Percentiles rank a stretch among this genome's conserved stretches.
Conservation (phyloP, 805 yeast genomes). For the Ogataea degrootiae region DNA sequence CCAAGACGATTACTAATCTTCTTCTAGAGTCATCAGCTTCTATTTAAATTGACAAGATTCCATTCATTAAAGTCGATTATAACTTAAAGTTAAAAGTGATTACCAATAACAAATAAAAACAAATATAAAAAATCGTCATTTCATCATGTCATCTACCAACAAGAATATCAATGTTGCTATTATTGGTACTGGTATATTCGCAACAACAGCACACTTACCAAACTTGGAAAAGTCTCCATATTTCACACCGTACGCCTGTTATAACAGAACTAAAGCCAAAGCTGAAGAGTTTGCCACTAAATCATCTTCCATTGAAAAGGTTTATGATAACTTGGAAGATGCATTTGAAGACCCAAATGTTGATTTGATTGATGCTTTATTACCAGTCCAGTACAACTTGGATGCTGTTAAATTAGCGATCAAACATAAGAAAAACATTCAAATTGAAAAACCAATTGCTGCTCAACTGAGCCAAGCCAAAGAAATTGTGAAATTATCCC, state of each 20-base stretch:
- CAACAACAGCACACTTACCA: constrained; percentile 80
- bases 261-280: constrained; percentile 78
- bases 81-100: too few relatives aligned
- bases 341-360: constrained; percentile 61
- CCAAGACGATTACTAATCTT: too few relatives aligned
- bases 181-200: constrained; percentile 86
- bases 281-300: constrained; percentile 72
- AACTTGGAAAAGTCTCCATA: constrained; percentile 48
- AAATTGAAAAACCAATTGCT: constrained; percentile 89
- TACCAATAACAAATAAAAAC: neutral
- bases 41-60: too few relatives aligned
- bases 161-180: constrained; percentile 48
- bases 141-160: neutral
- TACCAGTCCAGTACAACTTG: constrained; percentile 83
- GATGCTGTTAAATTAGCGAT: constrained; percentile 67
- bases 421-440: constrained; percentile 69
- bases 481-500: constrained; percentile 67
- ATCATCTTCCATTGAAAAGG: constrained; percentile 50
- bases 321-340: constrained; percentile 59
- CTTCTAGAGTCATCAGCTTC: too few relatives aligned
- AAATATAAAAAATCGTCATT: neutral
- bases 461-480: constrained; percentile 77
- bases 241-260: constrained; percentile 63
- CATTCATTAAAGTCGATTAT: too few relatives aligned
- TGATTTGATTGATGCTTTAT: constrained; percentile 76